phyloP scores from a whole-genome alignment of 371 early-diverging fungal species.

The Ordospora pajunii region DNA sequence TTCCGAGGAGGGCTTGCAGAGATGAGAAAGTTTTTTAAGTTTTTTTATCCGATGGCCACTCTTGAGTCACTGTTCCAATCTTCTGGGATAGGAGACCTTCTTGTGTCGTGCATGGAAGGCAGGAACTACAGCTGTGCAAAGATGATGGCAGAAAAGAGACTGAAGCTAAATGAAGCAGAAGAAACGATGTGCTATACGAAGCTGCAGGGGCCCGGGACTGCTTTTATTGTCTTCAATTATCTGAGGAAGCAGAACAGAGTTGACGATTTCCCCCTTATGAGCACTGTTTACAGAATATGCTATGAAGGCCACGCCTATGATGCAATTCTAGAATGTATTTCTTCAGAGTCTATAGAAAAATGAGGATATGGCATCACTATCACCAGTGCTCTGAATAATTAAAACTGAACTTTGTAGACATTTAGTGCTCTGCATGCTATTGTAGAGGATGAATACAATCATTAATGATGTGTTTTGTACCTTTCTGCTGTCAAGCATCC shows the following conservation, averaged over 20 bases:
- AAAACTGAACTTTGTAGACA: not conserved
- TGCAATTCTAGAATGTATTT: slow-evolving; percentile 18
- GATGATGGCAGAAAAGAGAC: slow-evolving; percentile 36
- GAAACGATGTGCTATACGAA: slow-evolving; percentile 88
- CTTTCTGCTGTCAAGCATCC: too few species aligned
- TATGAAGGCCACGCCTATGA: slow-evolving; percentile 11
- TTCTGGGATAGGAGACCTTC: slow-evolving; percentile 76
- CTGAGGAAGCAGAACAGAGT: slow-evolving; percentile 58
- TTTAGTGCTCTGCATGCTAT: too few species aligned
- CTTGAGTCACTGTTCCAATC: slow-evolving; percentile 83
- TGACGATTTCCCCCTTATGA: slow-evolving; percentile 49
- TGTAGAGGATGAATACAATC: too few species aligned
- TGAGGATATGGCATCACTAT: not conserved
- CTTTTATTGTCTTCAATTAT: slow-evolving; percentile 73
- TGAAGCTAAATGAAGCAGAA: slow-evolving; percentile 75
- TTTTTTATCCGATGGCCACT: slow-evolving; percentile 68
- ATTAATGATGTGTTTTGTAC: too few species aligned
- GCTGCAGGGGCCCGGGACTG: slow-evolving; percentile 84
- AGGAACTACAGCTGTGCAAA: slow-evolving; percentile 76
- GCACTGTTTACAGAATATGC: slow-evolving; percentile 26
- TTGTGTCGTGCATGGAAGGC: slow-evolving; percentile 87
- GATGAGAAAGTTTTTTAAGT: slow-evolving; percentile 78
- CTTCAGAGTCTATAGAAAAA: slow-evolving; percentile 12
- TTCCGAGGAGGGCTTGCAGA: slow-evolving; percentile 86
- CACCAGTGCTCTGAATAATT: not conserved